phyloP scores from a whole-genome alignment of 805 yeast species.

The Suhomyces kilbournensis region DNA sequence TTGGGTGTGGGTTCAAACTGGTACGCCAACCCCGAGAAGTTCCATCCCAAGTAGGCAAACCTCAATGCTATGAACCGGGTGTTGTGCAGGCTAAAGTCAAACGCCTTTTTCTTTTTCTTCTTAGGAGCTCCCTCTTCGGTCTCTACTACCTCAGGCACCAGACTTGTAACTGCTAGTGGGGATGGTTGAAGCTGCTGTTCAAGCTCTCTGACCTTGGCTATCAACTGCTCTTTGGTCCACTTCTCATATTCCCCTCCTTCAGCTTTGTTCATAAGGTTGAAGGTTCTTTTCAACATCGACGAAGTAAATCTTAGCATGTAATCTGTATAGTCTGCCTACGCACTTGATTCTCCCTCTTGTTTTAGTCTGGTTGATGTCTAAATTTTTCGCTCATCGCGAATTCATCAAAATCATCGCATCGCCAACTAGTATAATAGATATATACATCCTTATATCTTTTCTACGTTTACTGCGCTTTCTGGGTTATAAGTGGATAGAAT shows the following conservation, averaged over 20 bases:
- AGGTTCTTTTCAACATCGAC: constrained; percentile 27
- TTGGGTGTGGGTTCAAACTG: constrained; percentile 74
- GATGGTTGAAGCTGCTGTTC: constrained; percentile 34
- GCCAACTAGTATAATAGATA: not conserved
- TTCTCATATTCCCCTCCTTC: constrained; percentile 41
- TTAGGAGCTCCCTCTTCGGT: not conserved
- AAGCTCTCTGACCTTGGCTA: constrained; percentile 52
- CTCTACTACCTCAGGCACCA: not conserved
- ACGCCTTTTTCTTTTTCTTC: constrained; percentile 39
- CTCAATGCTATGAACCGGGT: constrained; percentile 73
- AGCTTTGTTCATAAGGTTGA: constrained; percentile 16
- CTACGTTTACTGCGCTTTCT: not conserved
- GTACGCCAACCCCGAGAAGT: constrained; percentile 83
- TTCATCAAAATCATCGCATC: not conserved
- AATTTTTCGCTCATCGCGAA: constrained; percentile 1
- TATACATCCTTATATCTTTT: too few species aligned
- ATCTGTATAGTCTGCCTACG: not conserved
- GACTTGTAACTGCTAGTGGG: not conserved
- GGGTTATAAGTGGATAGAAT: not conserved
- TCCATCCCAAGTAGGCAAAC: constrained; percentile 93
- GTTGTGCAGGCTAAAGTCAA: constrained; percentile 63
- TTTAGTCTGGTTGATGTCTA: not conserved
- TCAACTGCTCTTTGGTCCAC: constrained; percentile 68
- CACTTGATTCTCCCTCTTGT: not conserved
- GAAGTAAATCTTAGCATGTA: constrained; percentile 1